Percentiles rank a stretch among this genome's conserved stretches.
phyloP scores from a whole-genome alignment of 169 alveolate genomes.

The Plasmodium sp. region DNA sequence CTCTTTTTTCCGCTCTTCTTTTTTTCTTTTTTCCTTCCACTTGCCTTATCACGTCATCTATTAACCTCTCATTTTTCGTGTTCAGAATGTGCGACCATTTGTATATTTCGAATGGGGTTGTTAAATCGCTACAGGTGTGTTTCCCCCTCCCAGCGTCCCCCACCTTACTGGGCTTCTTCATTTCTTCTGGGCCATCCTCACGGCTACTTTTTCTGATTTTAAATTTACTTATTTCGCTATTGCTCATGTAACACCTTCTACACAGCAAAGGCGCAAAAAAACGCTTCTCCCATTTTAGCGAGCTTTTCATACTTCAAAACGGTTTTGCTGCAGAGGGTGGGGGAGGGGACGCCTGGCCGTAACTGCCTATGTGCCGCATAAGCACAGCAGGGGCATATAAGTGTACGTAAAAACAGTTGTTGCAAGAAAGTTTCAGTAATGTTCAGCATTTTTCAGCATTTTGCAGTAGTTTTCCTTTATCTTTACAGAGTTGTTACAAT shows the following conservation, averaged over 20 bases:
- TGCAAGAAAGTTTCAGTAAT: not conserved
- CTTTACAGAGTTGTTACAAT: not conserved
- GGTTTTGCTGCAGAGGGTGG: not conserved
- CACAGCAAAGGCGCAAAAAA: not conserved
- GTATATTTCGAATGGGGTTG: slow-evolving; percentile 66
- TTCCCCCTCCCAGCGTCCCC: not conserved
- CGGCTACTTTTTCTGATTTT: slow-evolving; percentile 7
- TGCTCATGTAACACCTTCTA: slow-evolving; percentile 53
- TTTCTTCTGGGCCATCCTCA: not conserved
- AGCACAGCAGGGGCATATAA: not conserved
- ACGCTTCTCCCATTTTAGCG: not conserved
- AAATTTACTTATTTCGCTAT: slow-evolving; percentile 39
- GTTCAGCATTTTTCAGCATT: not conserved
- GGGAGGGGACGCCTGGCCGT: not conserved
- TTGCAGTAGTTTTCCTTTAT: not conserved
- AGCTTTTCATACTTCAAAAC: not conserved
- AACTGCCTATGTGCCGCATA: not conserved
- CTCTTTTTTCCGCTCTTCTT: not conserved
- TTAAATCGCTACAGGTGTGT: not conserved
- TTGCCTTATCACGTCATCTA: slow-evolving; percentile 53
- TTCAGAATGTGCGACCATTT: slow-evolving; percentile 58
- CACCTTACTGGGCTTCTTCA: slow-evolving; percentile 12
- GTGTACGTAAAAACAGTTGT: not conserved
- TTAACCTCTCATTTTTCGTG: slow-evolving; percentile 45
- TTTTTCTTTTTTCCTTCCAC: slow-evolving; percentile 11